phyloP scores from a whole-genome alignment of 177 flowering plant species.

The Viscum album region DNA sequence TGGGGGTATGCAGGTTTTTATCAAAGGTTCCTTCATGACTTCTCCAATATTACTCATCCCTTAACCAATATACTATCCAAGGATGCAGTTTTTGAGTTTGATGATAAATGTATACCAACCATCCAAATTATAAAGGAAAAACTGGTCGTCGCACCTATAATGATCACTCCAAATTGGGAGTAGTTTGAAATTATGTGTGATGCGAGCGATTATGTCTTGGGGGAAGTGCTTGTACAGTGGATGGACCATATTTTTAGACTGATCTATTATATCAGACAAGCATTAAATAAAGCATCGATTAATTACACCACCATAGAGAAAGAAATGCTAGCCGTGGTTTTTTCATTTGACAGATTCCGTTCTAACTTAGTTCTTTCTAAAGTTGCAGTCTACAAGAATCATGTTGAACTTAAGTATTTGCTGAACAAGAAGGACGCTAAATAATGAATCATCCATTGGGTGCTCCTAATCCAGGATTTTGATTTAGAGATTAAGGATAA shows the following conservation, averaged over 20 bases:
- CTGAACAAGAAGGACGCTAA: constrained; percentile 9
- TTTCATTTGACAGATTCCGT: constrained; percentile 3
- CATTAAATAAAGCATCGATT: background rate
- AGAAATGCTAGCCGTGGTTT: constrained; percentile 3
- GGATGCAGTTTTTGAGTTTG: background rate
- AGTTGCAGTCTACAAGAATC: constrained; percentile 6
- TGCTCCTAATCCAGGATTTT: too few species aligned
- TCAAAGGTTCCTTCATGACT: constrained; percentile 1
- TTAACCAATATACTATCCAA: background rate
- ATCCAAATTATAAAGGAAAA: background rate
- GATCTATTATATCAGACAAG: background rate
- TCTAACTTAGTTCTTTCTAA: background rate
- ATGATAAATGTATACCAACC: background rate
- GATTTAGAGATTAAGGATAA: too few species aligned
- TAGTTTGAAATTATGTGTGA: constrained; percentile 8
- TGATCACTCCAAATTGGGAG: background rate
- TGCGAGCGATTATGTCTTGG: background rate
- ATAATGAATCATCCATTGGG: too few species aligned
- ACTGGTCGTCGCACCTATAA: background rate
- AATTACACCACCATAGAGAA: constrained; percentile 3
- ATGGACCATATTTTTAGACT: background rate
- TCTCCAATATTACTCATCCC: background rate
- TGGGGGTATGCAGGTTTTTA: constrained; percentile 1
- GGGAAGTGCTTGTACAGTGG: background rate
- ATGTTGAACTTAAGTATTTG: constrained; percentile 7